phyloP scores from a whole-genome alignment of 106 monocot species.

The Hemerocallis citrina region DNA sequence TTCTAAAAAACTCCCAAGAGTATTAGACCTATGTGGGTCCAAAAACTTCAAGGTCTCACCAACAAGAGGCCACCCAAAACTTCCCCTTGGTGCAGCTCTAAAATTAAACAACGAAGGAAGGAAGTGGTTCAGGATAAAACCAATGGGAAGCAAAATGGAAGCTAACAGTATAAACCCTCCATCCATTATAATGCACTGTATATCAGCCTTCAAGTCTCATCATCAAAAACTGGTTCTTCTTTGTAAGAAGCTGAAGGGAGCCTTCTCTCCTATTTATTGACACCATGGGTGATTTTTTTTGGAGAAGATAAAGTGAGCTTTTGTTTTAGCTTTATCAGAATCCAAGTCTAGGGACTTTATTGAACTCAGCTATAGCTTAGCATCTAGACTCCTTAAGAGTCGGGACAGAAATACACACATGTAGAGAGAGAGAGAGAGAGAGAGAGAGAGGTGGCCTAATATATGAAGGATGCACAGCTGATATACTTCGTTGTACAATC shows the following conservation, averaged over 20 bases:
- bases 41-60: slow-evolving; percentile 77
- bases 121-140: slow-evolving; percentile 27
- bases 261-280: slow-evolving; percentile 22
- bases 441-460: too few species aligned
- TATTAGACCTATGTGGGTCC: slow-evolving; percentile 45
- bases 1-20: slow-evolving; percentile 56
- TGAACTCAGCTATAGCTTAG: slow-evolving; percentile 11
- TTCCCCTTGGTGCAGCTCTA: slow-evolving; percentile 40
- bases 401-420: slow-evolving; percentile 8
- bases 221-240: background rate
- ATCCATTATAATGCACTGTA: slow-evolving; percentile 13
- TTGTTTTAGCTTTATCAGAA: slow-evolving; percentile 16
- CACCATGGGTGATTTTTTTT: background rate
- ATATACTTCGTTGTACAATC: too few species aligned
- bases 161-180: slow-evolving; percentile 5
- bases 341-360: slow-evolving; percentile 11
- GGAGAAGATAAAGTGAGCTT: slow-evolving; percentile 3
- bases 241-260: background rate
- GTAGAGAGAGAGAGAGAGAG: background rate
- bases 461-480: too few species aligned
- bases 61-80: slow-evolving; percentile 80
- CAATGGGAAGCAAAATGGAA: slow-evolving; percentile 5
- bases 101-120: slow-evolving; percentile 37
- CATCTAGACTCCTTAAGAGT: slow-evolving; percentile 25
- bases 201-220: slow-evolving; percentile 10